A percentile compares a stretch with the other conserved stretches of the same genome.
These are phyloP conservation scores for Sparassis latifolia DNA, from an alignment of 1,284 basidiomycete genomes.

Conservation along the genomic window DNA sequence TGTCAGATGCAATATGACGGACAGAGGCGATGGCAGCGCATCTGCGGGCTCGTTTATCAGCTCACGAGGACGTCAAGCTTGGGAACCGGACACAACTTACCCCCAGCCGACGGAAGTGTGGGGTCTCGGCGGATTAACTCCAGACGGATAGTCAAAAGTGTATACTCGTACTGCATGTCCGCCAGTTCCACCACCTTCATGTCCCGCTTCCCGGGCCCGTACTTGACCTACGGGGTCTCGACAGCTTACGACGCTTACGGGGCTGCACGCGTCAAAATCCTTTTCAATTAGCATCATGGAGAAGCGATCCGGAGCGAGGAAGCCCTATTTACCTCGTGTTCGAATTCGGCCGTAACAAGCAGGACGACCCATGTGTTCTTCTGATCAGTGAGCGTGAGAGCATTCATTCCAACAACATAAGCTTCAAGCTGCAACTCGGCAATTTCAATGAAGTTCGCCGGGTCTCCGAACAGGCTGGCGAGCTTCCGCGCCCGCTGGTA, in stretches of 20 bases:
- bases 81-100: conserved; percentile 21
- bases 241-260: conserved; percentile 67
- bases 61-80: conserved; percentile 3
- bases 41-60: conserved; percentile 33
- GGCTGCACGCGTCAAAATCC: conserved; percentile 25
- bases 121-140: conserved; percentile 65
- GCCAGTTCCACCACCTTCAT: conserved; percentile 75
- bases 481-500: conserved; percentile 88
- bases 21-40: conserved; percentile 56
- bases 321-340: conserved; percentile 30
- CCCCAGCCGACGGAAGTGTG: conserved; percentile 40
- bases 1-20: conserved; percentile 77
- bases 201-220: conserved; percentile 51
- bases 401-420: conserved; percentile 86
- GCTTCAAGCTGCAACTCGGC: conserved; percentile 77
- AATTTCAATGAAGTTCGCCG: conserved; percentile 49
- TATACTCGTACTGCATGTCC: conserved; percentile 85
- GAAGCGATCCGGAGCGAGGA: background rate
- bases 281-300: background rate
- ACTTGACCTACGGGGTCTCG: conserved; percentile 75
- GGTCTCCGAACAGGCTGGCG: conserved; percentile 46
- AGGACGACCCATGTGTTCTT: conserved; percentile 83
- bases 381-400: conserved; percentile 76
- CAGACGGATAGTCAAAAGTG: conserved; percentile 74
- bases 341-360: conserved; percentile 38